Percentiles rank a stretch among this genome's conserved stretches.
Conservation (phyloP, 164 flowering plant species). For the Brasenia schreberi region DNA sequence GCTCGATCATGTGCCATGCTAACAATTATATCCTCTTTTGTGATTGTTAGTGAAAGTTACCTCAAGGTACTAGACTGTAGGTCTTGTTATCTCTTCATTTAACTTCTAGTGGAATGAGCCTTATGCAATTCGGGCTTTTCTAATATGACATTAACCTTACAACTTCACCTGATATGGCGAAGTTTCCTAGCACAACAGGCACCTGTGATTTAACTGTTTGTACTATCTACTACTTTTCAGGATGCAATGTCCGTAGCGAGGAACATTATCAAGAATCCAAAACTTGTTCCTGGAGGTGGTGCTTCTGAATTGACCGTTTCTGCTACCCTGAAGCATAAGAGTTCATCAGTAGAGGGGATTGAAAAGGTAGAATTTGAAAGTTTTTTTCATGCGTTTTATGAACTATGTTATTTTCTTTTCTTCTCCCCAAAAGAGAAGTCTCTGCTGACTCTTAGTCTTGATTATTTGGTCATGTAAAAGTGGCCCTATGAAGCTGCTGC, state of each 20-base stretch:
- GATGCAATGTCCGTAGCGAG: conserved; percentile 97
- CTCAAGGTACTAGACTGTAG: no score
- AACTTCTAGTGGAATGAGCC: no score
- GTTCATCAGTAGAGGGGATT: conserved; percentile 82
- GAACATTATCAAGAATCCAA: conserved; percentile 86
- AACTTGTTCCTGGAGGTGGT: conserved; percentile 97
- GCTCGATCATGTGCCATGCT: no score
- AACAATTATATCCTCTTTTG: no score
- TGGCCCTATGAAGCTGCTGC: conserved; percentile 99
- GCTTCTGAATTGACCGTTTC: conserved; percentile 95
- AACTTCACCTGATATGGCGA: no score
- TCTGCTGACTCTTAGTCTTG: neutral
- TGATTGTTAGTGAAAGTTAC: no score
- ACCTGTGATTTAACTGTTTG: no score
- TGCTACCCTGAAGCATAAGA: conserved; percentile 88
- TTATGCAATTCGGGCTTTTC: no score
- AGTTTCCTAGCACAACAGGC: no score
- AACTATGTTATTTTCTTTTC: neutral
- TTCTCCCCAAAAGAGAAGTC: neutral
- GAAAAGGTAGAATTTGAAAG: conserved; percentile 48
- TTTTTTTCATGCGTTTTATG: no score
- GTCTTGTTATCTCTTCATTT: no score
- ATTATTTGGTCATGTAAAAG: conserved; percentile 24
- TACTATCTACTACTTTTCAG: conserved; percentile 16
- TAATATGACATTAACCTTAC: no score